Percentiles rank a stretch among this genome's conserved stretches.
Conservation (phyloP, 352 stramenopile species). For the Pythium utonaiense region DNA sequence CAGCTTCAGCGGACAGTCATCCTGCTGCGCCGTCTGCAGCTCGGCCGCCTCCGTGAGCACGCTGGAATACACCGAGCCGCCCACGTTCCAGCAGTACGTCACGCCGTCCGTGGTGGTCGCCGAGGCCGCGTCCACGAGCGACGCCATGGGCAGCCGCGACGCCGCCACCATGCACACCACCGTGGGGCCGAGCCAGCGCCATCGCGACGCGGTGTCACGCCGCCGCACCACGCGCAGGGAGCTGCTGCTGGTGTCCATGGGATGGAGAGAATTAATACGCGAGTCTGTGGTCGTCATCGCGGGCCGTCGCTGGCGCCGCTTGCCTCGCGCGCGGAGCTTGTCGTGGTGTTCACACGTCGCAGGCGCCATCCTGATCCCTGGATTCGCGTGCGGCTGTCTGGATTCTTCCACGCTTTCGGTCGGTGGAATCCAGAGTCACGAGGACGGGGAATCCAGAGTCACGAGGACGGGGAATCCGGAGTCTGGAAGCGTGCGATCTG, state of each 20-base stretch:
- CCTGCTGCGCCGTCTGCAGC: constrained; percentile 4
- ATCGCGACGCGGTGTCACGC: not conserved
- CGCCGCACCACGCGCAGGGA: not conserved
- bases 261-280: not conserved
- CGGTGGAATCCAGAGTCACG: not conserved
- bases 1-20: constrained; percentile 51
- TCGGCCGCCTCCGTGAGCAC: constrained; percentile 7
- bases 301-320: not conserved
- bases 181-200: constrained; percentile 2
- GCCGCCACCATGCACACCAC: constrained; percentile 5
- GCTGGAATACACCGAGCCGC: constrained; percentile 19
- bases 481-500: not conserved
- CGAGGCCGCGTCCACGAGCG: not conserved
- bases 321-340: not conserved
- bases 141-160: not conserved
- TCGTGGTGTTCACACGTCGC: not conserved
- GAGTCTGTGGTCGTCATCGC: not conserved
- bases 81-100: constrained; percentile 29
- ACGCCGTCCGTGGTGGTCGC: constrained; percentile 12
- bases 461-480: not conserved
- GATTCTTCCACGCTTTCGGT: not conserved
- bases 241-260: constrained; percentile 2
- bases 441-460: not conserved
- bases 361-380: not conserved
- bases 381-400: not conserved